Conservation (phyloP, 345 rosid genomes). For the Populus euphratica region DNA sequence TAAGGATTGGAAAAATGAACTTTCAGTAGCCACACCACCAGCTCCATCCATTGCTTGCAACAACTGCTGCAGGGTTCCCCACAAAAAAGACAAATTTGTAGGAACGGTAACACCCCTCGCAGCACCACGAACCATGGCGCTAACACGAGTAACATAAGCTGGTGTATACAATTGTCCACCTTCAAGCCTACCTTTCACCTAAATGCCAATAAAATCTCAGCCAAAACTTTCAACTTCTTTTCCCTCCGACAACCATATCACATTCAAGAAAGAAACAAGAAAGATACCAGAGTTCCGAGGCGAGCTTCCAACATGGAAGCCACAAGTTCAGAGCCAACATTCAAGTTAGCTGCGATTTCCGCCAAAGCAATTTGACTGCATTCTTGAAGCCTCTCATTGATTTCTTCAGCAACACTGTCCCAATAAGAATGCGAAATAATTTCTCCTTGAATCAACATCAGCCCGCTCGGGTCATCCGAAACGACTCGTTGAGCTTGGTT, state of each 20-base stretch:
- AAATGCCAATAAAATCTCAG: slow-evolving; percentile 10
- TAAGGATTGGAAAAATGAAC: slow-evolving; percentile 79
- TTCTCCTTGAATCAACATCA: slow-evolving; percentile 80
- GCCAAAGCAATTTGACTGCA: slow-evolving; percentile 91
- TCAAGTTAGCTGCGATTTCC: slow-evolving; percentile 79
- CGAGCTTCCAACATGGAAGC: slow-evolving; percentile 85
- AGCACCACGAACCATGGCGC: slow-evolving; percentile 95
- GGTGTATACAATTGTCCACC: slow-evolving; percentile 96
- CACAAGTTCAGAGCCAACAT: slow-evolving; percentile 81
- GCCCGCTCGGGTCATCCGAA: slow-evolving; percentile 38
- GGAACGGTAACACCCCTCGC: slow-evolving; percentile 88
- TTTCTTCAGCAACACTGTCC: slow-evolving; percentile 90
- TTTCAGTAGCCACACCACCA: slow-evolving; percentile 70
- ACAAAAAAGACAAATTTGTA: slow-evolving; percentile 63
- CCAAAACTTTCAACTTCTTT: slow-evolving; percentile 7
- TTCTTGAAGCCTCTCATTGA: slow-evolving; percentile 93
- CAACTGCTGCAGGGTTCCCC: slow-evolving; percentile 76
- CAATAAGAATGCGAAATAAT: slow-evolving; percentile 85
- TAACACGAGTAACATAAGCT: slow-evolving; percentile 86
- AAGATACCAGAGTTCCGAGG: slow-evolving; percentile 73
- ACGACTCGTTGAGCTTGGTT: slow-evolving; percentile 72
- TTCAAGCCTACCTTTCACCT: slow-evolving; percentile 99
- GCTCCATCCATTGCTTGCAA: slow-evolving; percentile 91
- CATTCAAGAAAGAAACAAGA: background rate
- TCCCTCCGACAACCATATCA: background rate